phyloP scores from a whole-genome alignment of 352 stramenopile genomes.

The Globisporangium yorkense region DNA sequence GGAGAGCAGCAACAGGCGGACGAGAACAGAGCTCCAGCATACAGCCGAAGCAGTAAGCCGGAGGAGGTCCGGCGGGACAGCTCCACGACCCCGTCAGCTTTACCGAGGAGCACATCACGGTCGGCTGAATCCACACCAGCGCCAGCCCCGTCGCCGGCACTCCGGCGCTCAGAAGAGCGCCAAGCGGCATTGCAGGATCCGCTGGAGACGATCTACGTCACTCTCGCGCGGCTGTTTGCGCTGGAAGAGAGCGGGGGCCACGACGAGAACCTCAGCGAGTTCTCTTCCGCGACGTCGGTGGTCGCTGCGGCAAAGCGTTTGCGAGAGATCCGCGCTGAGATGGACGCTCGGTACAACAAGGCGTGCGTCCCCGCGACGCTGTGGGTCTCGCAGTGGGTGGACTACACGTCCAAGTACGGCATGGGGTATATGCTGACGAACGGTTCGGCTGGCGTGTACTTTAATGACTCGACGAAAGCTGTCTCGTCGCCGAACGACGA shows the following conservation, averaged over 20 bases:
- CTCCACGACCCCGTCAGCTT: background rate
- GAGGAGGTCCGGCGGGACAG: constrained; percentile 5
- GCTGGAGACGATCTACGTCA: constrained; percentile 50
- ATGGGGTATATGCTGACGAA: constrained; percentile 97
- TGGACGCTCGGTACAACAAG: constrained; percentile 25
- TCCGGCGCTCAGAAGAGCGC: constrained; percentile 2
- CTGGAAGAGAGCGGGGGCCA: constrained; percentile 43
- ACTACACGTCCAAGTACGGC: constrained; percentile 99
- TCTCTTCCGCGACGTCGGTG: constrained; percentile 50
- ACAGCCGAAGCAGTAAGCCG: background rate
- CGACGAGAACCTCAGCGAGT: constrained; percentile 42
- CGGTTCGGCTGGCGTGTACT: constrained; percentile 95
- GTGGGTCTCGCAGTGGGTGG: constrained; percentile 97
- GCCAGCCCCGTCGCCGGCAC: background rate
- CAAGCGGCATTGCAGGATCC: constrained; percentile 14
- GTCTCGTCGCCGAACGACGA: constrained; percentile 86
- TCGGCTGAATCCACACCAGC: constrained; percentile 2
- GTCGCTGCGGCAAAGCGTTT: constrained; percentile 56
- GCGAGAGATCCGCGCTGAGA: constrained; percentile 54
- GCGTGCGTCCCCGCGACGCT: constrained; percentile 46
- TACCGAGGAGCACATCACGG: background rate
- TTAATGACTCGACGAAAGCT: constrained; percentile 99
- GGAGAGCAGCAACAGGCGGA: constrained; percentile 4
- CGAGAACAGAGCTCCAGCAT: constrained; percentile 1
- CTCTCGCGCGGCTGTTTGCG: constrained; percentile 56